Conservation (phyloP, 1,284 basidiomycete genomes). For the Xerocomus cyaneibrunnescens region DNA sequence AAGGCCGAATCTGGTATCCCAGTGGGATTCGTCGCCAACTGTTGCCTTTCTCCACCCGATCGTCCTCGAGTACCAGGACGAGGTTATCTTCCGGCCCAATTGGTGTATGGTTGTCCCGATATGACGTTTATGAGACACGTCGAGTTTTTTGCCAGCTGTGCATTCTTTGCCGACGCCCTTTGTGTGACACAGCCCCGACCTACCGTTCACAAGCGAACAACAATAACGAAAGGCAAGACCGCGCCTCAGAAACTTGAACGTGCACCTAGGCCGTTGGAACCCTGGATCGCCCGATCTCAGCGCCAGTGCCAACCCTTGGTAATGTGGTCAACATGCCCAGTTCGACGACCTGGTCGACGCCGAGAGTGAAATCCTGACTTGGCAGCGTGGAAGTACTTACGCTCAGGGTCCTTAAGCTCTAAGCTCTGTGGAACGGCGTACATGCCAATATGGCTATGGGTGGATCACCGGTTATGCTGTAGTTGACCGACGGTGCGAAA, state of each 20-base stretch:
- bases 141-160: background rate
- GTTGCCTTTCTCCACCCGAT: conserved; percentile 3
- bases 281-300: background rate
- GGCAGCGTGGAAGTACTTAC: too few relatives aligned
- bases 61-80: background rate
- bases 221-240: background rate
- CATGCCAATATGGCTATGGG: too few relatives aligned
- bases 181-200: conserved; percentile 23
- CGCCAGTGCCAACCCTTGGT: background rate
- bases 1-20: background rate
- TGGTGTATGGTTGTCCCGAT: background rate
- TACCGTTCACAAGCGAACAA: conserved; percentile 7
- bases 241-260: conserved; percentile 4
- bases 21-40: background rate
- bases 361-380: too few relatives aligned
- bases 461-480: too few relatives aligned
- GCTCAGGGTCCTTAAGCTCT: too few relatives aligned
- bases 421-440: too few relatives aligned
- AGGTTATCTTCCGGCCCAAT: conserved; percentile 9
- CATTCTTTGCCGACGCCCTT: conserved; percentile 3
- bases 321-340: too few relatives aligned
- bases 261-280: background rate
- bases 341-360: too few relatives aligned
- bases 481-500: background rate
- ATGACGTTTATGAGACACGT: conserved; percentile 13